Conservation (phyloP, 768 basidiomycete genomes). For the Kwoniella bestiolae region DNA sequence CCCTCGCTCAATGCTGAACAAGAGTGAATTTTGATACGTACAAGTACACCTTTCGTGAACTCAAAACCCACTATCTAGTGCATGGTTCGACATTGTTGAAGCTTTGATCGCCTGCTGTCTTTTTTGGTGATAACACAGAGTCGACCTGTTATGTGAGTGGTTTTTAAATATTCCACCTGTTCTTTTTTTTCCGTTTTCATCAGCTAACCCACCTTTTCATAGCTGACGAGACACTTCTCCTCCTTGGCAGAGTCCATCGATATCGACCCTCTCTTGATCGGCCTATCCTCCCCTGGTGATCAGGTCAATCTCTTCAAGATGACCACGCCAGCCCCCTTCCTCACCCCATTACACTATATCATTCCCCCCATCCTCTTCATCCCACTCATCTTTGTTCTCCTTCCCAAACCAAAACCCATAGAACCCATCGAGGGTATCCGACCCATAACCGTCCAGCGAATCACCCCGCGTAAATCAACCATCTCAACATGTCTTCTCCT, state of each 20-base stretch:
- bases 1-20: background rate
- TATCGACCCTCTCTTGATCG: too few relatives aligned
- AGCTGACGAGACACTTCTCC: background rate
- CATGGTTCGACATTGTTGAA: too few relatives aligned
- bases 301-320: background rate
- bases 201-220: background rate
- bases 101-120: background rate
- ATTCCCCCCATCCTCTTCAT: constrained; percentile 43
- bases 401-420: constrained; percentile 19
- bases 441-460: constrained; percentile 62
- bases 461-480: constrained; percentile 73
- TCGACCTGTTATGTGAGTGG: background rate
- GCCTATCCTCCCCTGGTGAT: background rate
- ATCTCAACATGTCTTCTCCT: constrained; percentile 76
- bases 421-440: constrained; percentile 41
- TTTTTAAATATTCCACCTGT: background rate
- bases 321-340: background rate
- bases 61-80: background rate
- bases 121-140: background rate
- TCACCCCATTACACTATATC: constrained; percentile 39
- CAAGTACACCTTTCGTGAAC: too few relatives aligned
- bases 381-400: constrained; percentile 34
- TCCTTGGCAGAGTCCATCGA: background rate
- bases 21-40: background rate
- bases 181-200: background rate